Base-by-base conservation (phyloP, 2,329 filamentous ascomycete species). In the Exophiala phaeomuriformis region DNA sequence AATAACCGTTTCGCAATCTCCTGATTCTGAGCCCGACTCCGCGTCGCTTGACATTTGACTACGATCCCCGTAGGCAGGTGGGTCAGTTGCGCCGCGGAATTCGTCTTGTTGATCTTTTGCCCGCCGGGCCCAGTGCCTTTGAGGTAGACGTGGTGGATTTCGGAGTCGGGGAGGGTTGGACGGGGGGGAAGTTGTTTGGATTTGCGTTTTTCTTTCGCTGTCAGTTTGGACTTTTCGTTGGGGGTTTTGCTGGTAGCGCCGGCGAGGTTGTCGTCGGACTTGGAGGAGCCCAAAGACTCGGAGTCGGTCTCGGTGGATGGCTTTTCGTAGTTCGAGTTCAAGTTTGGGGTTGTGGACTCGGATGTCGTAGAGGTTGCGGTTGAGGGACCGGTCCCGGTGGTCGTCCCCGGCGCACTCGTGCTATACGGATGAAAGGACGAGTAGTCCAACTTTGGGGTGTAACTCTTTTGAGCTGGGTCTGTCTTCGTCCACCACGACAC, bases 21-120 rank as follows among this genome's bases (percentile, higher is more conserved):
- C 59, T 90, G 82, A 68, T 98, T 98, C 71, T 95, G 87, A 53
- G 80, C 80, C 12, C 89, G 82, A 1, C 88, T 94, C 45, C 93
- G 84, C 5, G 93, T 97, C 19, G 85, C 89, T 71, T 98, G 93
- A 52, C 83, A 91, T 73, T 98, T 98, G 59, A 98, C 81, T 9
- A 97, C 90, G 49, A 96, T 82, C 57, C 91, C 91, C 0, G 90
- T 95, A 4, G 91, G 89, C 10, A 86, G 73, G 69, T 98, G 93
- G 62, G 85, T 93, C 35, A 98, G 77, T 68, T 98, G 93, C 2
- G 96, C 91, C 36, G 91, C 91, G 0, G 88, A 96, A 61, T 84
- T 90, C 29, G 93, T 98, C 81, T 98, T 98, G 73, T 98, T 98
- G 85, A 97, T 97, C 69, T 96, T 96, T 68, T 98, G 93, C 0